Percentiles rank a stretch among this genome's conserved stretches.
These are phyloP conservation scores for Pseudopyrenochaeta lycopersici DNA, from an alignment of 2,329 filamentous ascomycete species.

Conservation along the genomic window DNA sequence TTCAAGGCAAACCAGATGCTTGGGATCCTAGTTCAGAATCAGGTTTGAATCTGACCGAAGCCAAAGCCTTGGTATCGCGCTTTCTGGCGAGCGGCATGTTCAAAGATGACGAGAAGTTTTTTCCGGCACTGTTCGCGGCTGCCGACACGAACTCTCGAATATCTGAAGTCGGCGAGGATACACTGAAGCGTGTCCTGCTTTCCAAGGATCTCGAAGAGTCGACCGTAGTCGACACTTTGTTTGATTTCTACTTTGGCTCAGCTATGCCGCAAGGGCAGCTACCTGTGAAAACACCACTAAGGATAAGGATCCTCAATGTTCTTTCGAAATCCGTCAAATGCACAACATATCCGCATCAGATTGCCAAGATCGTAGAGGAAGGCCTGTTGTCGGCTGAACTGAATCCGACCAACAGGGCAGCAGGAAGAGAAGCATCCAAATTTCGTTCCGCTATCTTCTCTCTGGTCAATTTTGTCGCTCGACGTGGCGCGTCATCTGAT, in stretches of 20 bases:
- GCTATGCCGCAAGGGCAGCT: slow-evolving; percentile 51
- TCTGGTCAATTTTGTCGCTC: slow-evolving; percentile 87
- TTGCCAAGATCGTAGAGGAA: slow-evolving; percentile 74
- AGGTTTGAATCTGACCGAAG: slow-evolving; percentile 73
- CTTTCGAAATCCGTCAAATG: slow-evolving; percentile 80
- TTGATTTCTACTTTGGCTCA: slow-evolving; percentile 73
- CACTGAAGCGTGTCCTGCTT: slow-evolving; percentile 78
- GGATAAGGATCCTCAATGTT: slow-evolving; percentile 78
- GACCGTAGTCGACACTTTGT: slow-evolving; percentile 70
- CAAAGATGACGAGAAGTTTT: slow-evolving; percentile 80
- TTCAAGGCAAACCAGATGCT: slow-evolving; percentile 72
- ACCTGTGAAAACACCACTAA: slow-evolving; percentile 70
- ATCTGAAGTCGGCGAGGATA: slow-evolving; percentile 84
- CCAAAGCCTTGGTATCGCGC: slow-evolving; percentile 72
- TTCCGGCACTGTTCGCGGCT: slow-evolving; percentile 84
- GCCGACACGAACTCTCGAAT: slow-evolving; percentile 84
- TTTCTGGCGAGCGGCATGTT: slow-evolving; percentile 89
- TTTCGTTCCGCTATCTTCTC: slow-evolving; percentile 84
- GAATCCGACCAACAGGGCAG: slow-evolving; percentile 50
- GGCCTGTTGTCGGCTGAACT: slow-evolving; percentile 62
- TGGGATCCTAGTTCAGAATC: slow-evolving; percentile 70
- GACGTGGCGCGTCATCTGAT: slow-evolving; percentile 70
- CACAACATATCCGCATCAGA: slow-evolving; percentile 72
- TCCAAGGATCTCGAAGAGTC: slow-evolving; percentile 76
- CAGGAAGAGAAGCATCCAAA: slow-evolving; percentile 78